Base-by-base conservation (phyloP, 768 basidiomycete genomes). In the Candolleomyces aberdarensis region DNA sequence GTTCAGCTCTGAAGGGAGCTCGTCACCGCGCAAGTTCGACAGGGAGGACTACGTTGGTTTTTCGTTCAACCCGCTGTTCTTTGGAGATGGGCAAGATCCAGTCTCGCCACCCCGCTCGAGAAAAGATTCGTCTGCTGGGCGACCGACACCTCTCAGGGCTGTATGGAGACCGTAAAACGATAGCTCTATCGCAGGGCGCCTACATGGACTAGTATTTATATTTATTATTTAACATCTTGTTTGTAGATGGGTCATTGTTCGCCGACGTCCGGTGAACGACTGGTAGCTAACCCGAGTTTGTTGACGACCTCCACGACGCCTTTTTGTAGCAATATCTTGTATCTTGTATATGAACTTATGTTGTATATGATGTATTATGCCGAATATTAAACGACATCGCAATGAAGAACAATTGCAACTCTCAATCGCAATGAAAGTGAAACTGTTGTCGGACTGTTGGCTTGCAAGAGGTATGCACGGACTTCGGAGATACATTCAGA, bases 61-160 rank as follows among this genome's bases (percentile, higher is more conserved):
- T 59, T 76, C 75, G 3, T 76, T 76, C 57, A 76, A 76, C 46
- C 74, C 75, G 14, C 60, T 74, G 11, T 76, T 75, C 63, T 76
- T 72, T 56, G 72, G 73, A 41, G 29, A 19, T 26, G n/a, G 43
- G 14, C 22, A 59, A 56, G 22, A 11, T n/a, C 54, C 54, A 15
- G 41, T 36, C 54, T 36, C 19, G 1, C 29, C 49, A 20, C 19
- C 26, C 8, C 31, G 54, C 14, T 14, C 40, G 22, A 56, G 54
- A 22, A 56, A 19, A 19, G 36, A 56, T 40, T 56, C 54, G 39
- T 15, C 44, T 14, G 5, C 19, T 22, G 19, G 26, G 31, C 54
- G 40, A 9, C 54, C 54, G n/a, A 56, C 54, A 15, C 54, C 54
- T 15, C 54, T 56, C 40, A n/a, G 40, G 22, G 22, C 15, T 5